phyloP scores from a whole-genome alignment of 176 grass and related monocot species.

The Raddia guianensis region DNA sequence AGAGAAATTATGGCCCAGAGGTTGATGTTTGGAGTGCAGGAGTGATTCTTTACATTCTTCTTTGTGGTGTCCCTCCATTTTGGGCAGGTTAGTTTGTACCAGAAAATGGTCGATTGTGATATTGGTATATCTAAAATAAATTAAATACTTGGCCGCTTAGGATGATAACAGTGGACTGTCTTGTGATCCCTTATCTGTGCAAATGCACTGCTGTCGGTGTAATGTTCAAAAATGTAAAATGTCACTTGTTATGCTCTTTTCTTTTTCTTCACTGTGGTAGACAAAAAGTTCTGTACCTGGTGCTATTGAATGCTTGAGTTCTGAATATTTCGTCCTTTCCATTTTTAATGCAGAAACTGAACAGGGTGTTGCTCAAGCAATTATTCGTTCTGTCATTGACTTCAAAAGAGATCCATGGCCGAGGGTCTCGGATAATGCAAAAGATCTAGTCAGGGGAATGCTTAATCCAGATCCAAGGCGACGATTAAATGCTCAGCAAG shows the following conservation, averaged over 20 bases:
- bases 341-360: slow-evolving; percentile 76
- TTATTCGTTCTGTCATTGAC: slow-evolving; percentile 80
- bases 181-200: not conserved
- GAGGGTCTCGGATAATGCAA: slow-evolving; percentile 86
- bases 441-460: slow-evolving; percentile 82
- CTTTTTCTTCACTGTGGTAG: slow-evolving; percentile 2
- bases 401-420: slow-evolving; percentile 95
- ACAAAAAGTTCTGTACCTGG: not conserved
- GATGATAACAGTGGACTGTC: not conserved
- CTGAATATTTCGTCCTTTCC: slow-evolving; percentile 36
- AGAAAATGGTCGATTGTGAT: slow-evolving; percentile 28
- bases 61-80: slow-evolving; percentile 95
- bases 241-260: not conserved
- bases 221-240: not conserved
- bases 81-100: slow-evolving; percentile 77
- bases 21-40: slow-evolving; percentile 99
- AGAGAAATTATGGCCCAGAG: slow-evolving; percentile 93
- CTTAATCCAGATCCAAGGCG: slow-evolving; percentile 74
- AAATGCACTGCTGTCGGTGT: not conserved
- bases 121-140: not conserved
- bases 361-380: slow-evolving; percentile 94
- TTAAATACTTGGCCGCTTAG: slow-evolving; percentile 7
- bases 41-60: slow-evolving; percentile 94
- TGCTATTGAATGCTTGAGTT: not conserved
- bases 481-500: slow-evolving; percentile 82